A percentile compares a stretch with the other conserved stretches of the same genome.
These are phyloP conservation scores for Abrus pulchellus DNA, from an alignment of 306 rosid species.

Conservation along the genomic window DNA sequence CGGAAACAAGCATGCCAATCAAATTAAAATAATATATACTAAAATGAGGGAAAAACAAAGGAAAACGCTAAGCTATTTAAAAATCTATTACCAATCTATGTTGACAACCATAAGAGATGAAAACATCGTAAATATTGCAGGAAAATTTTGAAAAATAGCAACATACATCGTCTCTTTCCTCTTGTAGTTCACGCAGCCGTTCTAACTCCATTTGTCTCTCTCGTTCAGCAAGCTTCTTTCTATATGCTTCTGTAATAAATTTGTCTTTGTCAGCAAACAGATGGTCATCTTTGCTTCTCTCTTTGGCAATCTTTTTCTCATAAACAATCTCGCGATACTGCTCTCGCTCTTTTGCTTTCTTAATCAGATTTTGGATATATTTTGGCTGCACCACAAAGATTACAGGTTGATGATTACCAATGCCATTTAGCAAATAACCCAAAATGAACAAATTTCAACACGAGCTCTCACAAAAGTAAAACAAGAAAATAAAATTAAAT, in stretches of 20 bases:
- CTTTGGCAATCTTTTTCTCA: conserved; percentile 87
- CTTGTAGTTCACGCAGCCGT: conserved; percentile 68
- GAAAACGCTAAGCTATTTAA: conserved; percentile 6
- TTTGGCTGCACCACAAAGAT: conserved; percentile 72
- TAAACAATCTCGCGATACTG: conserved; percentile 75
- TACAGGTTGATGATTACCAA: conserved; percentile 21
- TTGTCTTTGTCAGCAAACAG: conserved; percentile 85
- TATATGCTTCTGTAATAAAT: conserved; percentile 83
- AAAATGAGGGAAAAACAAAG: background rate
- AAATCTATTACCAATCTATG: conserved; percentile 29
- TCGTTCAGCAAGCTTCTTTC: conserved; percentile 83
- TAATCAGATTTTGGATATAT: conserved; percentile 69
- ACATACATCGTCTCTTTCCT: conserved; percentile 89
- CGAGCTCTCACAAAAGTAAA: conserved; percentile 13
- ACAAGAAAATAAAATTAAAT: conserved; percentile 33
- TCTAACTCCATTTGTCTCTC: conserved; percentile 88
- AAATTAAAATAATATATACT: background rate
- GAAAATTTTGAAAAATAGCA: conserved; percentile 15
- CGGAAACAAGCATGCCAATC: background rate
- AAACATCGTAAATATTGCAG: conserved; percentile 10
- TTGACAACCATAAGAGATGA: conserved; percentile 38
- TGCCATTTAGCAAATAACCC: conserved; percentile 22
- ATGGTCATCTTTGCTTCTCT: conserved; percentile 89
- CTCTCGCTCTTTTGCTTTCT: conserved; percentile 73
- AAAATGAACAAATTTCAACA: conserved; percentile 10